phyloP scores from a whole-genome alignment of 345 rosid species.

The Hibiscus mutabilis region DNA sequence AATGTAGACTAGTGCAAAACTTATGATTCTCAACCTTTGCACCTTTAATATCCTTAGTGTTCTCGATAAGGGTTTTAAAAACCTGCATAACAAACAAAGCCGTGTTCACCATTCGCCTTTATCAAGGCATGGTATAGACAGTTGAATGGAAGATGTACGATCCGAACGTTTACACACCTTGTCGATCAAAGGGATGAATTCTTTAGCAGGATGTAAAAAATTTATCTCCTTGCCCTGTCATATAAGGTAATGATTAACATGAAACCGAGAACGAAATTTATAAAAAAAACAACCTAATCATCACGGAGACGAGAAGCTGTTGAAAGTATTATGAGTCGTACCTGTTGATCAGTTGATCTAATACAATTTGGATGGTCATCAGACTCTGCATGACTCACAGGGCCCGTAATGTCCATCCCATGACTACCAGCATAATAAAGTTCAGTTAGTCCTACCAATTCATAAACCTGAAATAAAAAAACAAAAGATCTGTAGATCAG shows the following conservation, averaged over 20 bases:
- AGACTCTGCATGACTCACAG: constrained; percentile 33
- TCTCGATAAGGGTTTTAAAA: constrained; percentile 73
- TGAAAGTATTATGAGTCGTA: constrained; percentile 8
- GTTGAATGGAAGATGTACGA: neutral
- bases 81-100: constrained; percentile 32
- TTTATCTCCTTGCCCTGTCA: constrained; percentile 69
- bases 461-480: constrained; percentile 48
- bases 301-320: neutral
- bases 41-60: constrained; percentile 63
- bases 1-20: constrained; percentile 92
- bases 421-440: constrained; percentile 97
- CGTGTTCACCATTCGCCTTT: neutral
- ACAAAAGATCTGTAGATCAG: neutral
- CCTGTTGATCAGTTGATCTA: constrained; percentile 68
- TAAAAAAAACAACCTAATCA: too few relatives aligned
- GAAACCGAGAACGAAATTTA: neutral
- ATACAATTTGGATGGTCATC: constrained; percentile 39
- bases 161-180: constrained; percentile 36
- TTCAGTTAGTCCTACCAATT: constrained; percentile 87
- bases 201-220: constrained; percentile 88
- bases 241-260: neutral
- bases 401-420: constrained; percentile 96
- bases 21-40: constrained; percentile 90
- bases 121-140: too few relatives aligned
- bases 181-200: constrained; percentile 67